Base-by-base conservation (phyloP, 169 alveolate species). In the Plasmodium vivax region DNA sequence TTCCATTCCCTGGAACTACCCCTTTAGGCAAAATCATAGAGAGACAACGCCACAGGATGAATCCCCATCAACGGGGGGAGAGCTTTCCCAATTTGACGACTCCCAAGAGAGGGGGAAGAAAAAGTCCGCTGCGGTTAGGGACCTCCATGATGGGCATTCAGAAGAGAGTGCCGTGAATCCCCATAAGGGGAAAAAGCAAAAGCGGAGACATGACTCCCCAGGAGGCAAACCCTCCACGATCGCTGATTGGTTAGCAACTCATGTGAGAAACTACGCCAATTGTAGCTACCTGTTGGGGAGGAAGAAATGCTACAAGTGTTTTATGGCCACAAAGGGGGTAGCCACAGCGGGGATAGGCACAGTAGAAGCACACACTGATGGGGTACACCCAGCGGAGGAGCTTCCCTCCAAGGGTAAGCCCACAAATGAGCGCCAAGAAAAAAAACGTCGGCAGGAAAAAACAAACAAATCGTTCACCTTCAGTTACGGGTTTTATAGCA, bases 401-500 rank as follows among this genome's bases (percentile, higher is more conserved):
- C 12, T n/a, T 38, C 47, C 62, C 19, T 12, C 38, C 36, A 90
- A 38, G 72, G 45, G 32, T 62, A 14, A 41, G 30, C 62, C 45
- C 47, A 62, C 81, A 62, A 41, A 82, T 90, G 45, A 90, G 74
- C 62, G 72, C 16, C 1, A 62, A 41, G 38, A 90, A 80, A 45
- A 45, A 80, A 88, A 3, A 81, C 62, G 72, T 58, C 14, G 34
- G 6, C 34, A 68, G 51, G 30, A 80, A 16, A 14, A 77, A 27
- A 19, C 6, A 45, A 30, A 32, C 47, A 74, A 79, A 58, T 56
- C 94, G 0, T 80, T 68, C 82, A 45, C 71, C 27, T 90, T 90
- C 81, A 90, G 51, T 43, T 90, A 90, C 43, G 94, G 94, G 7
- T 90, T 90, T 90, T 80, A 68, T 51, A 36, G 75, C 34, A 81